Percentiles rank a stretch among this genome's conserved stretches.
phyloP scores from a whole-genome alignment of 139 green algal genomes.

The Chlamydomonas sphaeroides region DNA sequence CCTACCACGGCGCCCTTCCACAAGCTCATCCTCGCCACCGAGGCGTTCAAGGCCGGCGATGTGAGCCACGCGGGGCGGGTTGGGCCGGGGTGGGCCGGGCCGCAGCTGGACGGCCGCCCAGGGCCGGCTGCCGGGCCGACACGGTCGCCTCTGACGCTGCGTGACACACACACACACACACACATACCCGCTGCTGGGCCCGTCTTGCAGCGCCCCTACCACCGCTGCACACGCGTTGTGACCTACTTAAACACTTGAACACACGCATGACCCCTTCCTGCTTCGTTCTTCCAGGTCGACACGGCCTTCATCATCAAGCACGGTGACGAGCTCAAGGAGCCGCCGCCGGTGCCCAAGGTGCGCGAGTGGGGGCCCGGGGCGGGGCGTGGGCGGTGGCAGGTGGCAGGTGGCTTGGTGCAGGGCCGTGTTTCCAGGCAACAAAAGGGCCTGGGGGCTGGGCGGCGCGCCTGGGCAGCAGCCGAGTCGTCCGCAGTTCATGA shows the following conservation, averaged over 20 bases:
- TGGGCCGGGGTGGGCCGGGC: background rate
- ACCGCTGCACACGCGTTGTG: too few relatives aligned
- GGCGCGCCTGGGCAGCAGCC: too few relatives aligned
- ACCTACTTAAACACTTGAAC: background rate
- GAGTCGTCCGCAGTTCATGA: too few relatives aligned
- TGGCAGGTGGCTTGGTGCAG: background rate
- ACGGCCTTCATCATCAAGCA: constrained; percentile 93
- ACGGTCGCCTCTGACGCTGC: too few relatives aligned
- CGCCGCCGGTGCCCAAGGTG: constrained; percentile 58
- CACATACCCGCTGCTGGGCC: too few relatives aligned
- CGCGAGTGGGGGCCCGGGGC: background rate
- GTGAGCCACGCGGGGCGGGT: constrained; percentile 27
- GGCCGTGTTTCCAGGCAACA: too few relatives aligned
- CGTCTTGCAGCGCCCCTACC: too few relatives aligned
- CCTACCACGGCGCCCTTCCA: constrained; percentile 92
- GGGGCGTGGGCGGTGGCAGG: background rate
- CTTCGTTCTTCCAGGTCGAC: constrained; percentile 60
- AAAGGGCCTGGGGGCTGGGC: too few relatives aligned
- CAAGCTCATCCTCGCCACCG: constrained; percentile 80
- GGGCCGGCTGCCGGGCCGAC: too few relatives aligned
- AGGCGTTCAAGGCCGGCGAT: constrained; percentile 56
- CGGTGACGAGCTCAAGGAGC: constrained; percentile 74
- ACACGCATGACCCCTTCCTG: background rate
- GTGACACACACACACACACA: too few relatives aligned
- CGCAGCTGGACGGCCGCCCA: background rate